phyloP scores from a whole-genome alignment of 2,329 filamentous ascomycete genomes.

The Fusarium pseudocircinatum region DNA sequence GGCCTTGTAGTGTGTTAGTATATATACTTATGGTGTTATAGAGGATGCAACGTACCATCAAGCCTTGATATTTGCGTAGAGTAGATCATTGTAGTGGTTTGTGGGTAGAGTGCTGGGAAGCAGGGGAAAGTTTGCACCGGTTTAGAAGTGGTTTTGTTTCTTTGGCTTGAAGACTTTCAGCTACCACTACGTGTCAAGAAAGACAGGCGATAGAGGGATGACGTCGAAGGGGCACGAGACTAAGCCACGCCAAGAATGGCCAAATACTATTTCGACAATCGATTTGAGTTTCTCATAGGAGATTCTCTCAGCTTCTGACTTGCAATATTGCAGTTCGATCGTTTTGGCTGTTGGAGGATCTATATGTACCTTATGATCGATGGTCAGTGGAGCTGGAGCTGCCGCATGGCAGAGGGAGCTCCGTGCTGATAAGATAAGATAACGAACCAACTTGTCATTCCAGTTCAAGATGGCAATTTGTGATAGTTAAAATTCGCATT shows the following conservation, averaged over 20 bases:
- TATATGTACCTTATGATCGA: constrained; percentile 1
- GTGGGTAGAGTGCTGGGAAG: background rate
- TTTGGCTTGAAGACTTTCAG: constrained; percentile 8
- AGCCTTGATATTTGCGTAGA: constrained; percentile 95
- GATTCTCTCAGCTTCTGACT: background rate
- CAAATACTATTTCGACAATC: background rate
- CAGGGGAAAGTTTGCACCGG: constrained; percentile 3
- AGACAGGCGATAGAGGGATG: constrained; percentile 24
- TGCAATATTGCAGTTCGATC: background rate
- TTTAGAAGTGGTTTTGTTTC: constrained; percentile 16
- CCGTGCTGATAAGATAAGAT: constrained; percentile 40
- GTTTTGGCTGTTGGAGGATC: background rate
- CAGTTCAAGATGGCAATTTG: constrained; percentile 5
- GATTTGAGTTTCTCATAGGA: background rate
- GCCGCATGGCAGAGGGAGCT: constrained; percentile 16
- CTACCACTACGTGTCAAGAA: constrained; percentile 43
- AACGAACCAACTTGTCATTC: constrained; percentile 24
- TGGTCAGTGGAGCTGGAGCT: constrained; percentile 32
- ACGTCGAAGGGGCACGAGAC: constrained; percentile 24
- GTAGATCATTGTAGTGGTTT: constrained; percentile 72
- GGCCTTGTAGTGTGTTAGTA: constrained; percentile 65
- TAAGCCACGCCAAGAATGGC: background rate
- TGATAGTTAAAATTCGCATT: background rate
- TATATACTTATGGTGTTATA: background rate
- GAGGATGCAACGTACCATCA: constrained; percentile 69